Conservation (phyloP, 306 rosid species). For the Pachyrhizus erosus region DNA sequence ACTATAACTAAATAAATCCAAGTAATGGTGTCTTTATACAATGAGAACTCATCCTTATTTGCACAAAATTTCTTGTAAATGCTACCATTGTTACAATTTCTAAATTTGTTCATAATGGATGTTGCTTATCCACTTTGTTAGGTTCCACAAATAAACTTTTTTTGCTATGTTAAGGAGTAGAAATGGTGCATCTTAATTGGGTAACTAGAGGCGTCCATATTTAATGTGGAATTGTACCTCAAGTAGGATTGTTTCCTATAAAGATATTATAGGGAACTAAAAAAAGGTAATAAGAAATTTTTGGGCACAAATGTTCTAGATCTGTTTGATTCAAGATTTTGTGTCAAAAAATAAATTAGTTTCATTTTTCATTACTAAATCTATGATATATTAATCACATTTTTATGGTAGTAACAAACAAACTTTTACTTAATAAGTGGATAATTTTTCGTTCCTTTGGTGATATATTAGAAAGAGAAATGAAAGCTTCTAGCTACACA, state of each 20-base stretch:
- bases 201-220: background rate
- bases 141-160: background rate
- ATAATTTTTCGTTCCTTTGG: background rate
- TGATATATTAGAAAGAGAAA: conserved; percentile 24
- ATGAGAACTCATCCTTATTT: no score
- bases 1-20: conserved; percentile 36
- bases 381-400: no score
- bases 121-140: conserved; percentile 15
- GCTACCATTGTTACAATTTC: no score
- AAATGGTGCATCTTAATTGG: background rate
- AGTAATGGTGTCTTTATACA: background rate
- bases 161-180: background rate
- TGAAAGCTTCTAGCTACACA: conserved; percentile 31
- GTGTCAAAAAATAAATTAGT: background rate
- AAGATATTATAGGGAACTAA: background rate
- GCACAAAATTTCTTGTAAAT: no score
- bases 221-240: background rate
- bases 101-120: no score
- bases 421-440: conserved; percentile 4
- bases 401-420: no score
- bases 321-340: conserved; percentile 6
- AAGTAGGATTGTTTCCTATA: background rate
- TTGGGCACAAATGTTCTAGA: background rate
- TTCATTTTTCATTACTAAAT: no score
- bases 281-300: background rate